Evolutionary conservation across 2,329 filamentous ascomycete genomes (phyloP), one percentile per base, ranked within the genome.

Genomic region (Fusarium neocosmosporiellum): DNA sequence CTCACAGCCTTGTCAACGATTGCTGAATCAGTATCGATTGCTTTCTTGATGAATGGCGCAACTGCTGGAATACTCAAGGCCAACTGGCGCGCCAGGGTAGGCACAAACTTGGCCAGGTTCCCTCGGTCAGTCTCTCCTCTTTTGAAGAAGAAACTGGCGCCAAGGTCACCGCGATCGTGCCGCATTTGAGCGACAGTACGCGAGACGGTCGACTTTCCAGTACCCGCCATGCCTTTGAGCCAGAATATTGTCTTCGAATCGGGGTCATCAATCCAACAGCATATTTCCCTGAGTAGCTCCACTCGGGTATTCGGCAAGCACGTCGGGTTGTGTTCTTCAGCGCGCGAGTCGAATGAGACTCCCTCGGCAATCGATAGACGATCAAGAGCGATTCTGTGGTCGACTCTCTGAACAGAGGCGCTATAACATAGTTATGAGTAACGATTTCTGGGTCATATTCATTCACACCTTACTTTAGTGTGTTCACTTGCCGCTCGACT

Each of bases 271-370:
- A 59, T 10, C 66, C 66, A 68, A 8, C 37, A 2, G 7, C 29
- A 33, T 18, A 77, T 63, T 7, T 69, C 53, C 5, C 60, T 5
- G 3, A 83, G 75, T 9, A 85, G 75, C 0, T 82, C 73, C 2
- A 72, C 67, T 59, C 80, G 76, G 2, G 82, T 85, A 36, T 69
- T 67, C 22, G 65, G 67, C 5, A 78, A 71, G 55, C 81, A 85
- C 22, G 65, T 76, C 3, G 79, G 63, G 36, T 81, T 77, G 53
- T 82, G 76, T 57, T 81, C 77, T 50, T 83, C 77, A 9, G 71
- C 74, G 20, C 78, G 72, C 1, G 83, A 83, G 68, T 84, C 77
- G 63, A 83, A 84, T 0, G 77, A 60, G 0, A 80, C 81, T 0
- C 70, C 75, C 6, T 68, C 59, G 3, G 72, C 79, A 9, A 70